Conservation (phyloP, 164 flowering plant genomes). For the Warburgia ugandensis region DNA sequence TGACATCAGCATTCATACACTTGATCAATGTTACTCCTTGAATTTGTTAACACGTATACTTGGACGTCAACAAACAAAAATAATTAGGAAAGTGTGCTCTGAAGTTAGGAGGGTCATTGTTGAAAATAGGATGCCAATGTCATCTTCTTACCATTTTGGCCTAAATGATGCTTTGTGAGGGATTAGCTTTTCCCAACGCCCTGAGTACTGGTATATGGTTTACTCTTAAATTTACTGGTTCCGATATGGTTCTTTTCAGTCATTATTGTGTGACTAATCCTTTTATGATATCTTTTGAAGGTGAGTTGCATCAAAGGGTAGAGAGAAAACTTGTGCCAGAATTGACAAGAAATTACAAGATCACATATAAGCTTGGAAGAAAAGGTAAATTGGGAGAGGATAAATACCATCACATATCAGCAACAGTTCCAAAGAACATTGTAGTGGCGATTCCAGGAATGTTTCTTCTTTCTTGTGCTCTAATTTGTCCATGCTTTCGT, state of each 20-base stretch:
- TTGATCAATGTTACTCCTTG: too few species aligned
- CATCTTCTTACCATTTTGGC: too few species aligned
- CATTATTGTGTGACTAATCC: background rate
- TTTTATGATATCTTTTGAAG: conserved; percentile 22
- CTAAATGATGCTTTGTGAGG: too few species aligned
- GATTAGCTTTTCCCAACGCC: too few species aligned
- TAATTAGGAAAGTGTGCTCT: too few species aligned
- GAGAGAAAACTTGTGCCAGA: conserved; percentile 44
- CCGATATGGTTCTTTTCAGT: background rate
- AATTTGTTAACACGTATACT: too few species aligned
- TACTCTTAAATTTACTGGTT: too few species aligned
- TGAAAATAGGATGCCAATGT: too few species aligned
- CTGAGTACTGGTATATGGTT: too few species aligned
- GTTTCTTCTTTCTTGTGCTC: conserved; percentile 40
- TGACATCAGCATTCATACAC: too few species aligned
- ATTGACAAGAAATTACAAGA: conserved; percentile 17
- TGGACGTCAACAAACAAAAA: too few species aligned
- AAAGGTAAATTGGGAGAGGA: conserved; percentile 9
- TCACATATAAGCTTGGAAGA: conserved; percentile 6
- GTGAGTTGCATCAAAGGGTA: conserved; percentile 16
- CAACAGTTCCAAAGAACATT: conserved; percentile 21
- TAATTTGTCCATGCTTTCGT: conserved; percentile 61
- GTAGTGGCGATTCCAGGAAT: conserved; percentile 47
- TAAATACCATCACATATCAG: conserved; percentile 10
- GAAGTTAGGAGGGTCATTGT: too few species aligned